Evolutionary conservation across 2,329 filamentous ascomycete species (phyloP), one percentile per base, ranked within the genome.

Genomic region (Coniosporium tulheliwenetii): DNA sequence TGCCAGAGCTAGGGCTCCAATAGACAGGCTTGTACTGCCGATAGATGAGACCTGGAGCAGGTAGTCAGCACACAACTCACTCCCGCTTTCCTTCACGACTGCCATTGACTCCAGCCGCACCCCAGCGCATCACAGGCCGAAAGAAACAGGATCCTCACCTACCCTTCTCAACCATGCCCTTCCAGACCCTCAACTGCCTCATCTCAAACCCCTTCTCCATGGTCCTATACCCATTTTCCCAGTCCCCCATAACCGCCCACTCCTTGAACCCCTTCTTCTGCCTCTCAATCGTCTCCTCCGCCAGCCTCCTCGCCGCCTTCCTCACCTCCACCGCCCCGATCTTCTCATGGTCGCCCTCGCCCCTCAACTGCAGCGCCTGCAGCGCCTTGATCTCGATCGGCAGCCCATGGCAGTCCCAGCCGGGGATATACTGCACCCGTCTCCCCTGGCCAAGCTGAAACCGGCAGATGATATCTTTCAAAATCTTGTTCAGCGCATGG

Each of bases 331-430:
- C 64, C 0, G 66, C 53, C 42, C 57, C 59, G 38, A 62, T 56
- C 39, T 57, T 47, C 9, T 41, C 43, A 44, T 49, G 38, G 35
- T 50, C 45, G 26, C 38, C 37, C 36, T 52, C 42, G 31, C 45
- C 44, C 32, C 47, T 46, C 14, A 50, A 42, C 42, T 50, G 52
- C 34, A 51, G 57, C 48, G 41, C 14, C 51, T 82, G 81, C 12
- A 98, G 71, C 16, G 87, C 91, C 63, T 96, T 98, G 51, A 96
- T 72, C 68, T 98, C 91, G 54, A 98, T 98, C 1, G 91, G 91
- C 38, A 98, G 71, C 0, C 91, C 91, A 66, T 98, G 91, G 49
- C 91, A 98, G 58, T 98, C 93, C 91, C 91, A 98, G 37, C 91
- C 89, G 2, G 91, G 91, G 12, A 86, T 70, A 54, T 93, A 98